A percentile compares a stretch with the other conserved stretches of the same genome.
Conservation (phyloP, 768 basidiomycete genomes). For the Leccinum sublutescens region DNA sequence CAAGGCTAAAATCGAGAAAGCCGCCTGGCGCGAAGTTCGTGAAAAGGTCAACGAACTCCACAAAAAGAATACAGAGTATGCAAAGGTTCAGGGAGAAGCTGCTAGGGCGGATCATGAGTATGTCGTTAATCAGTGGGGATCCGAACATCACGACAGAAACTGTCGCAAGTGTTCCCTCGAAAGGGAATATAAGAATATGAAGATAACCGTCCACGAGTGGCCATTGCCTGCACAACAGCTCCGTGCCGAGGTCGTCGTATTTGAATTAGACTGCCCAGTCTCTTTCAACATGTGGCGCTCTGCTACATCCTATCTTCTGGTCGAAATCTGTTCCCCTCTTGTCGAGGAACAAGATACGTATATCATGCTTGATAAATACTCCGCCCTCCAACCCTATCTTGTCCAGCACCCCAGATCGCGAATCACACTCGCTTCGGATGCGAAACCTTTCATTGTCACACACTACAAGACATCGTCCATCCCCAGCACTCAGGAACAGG, state of each 20-base stretch:
- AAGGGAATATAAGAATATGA: neutral
- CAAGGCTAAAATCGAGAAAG: slow-evolving; percentile 26
- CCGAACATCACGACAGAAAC: neutral
- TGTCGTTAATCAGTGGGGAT: neutral
- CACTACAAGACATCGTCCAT: slow-evolving; percentile 18
- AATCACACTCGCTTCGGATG: slow-evolving; percentile 23
- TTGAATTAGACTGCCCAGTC: slow-evolving; percentile 42
- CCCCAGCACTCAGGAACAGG: slow-evolving; percentile 6
- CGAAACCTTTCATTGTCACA: slow-evolving; percentile 18
- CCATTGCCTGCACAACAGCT: slow-evolving; percentile 37
- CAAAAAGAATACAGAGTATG: neutral
- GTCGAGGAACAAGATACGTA: slow-evolving; percentile 6
- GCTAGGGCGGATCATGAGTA: neutral
- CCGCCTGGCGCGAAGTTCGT: neutral
- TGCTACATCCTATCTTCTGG: slow-evolving; percentile 38
- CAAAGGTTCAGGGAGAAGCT: neutral
- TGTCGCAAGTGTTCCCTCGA: neutral
- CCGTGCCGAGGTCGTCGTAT: slow-evolving; percentile 34
- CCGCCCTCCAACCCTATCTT: slow-evolving; percentile 14
- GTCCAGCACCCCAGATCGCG: slow-evolving; percentile 17
- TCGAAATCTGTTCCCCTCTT: slow-evolving; percentile 17
- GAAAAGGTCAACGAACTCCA: neutral
- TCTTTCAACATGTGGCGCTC: slow-evolving; percentile 45
- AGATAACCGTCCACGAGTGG: neutral
- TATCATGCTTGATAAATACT: neutral